These are phyloP conservation scores for Selaginella tamariscina DNA, from an alignment of 75 land plant genomes.

Conservation along the genomic window DNA sequence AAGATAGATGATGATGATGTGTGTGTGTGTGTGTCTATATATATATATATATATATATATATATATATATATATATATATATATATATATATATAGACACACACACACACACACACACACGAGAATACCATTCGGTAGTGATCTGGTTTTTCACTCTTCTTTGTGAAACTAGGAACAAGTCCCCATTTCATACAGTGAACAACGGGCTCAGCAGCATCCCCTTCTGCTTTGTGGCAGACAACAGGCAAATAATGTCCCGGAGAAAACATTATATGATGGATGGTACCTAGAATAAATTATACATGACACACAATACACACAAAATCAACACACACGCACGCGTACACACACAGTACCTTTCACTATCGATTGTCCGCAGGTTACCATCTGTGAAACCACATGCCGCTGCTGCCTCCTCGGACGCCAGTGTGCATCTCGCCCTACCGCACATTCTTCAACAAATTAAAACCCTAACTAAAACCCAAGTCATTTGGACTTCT, in stretches of 20 bases:
- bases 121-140: slow-evolving; percentile 83
- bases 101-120: too few species aligned
- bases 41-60: too few species aligned
- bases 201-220: slow-evolving; percentile 30
- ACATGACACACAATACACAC: too few species aligned
- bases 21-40: too few species aligned
- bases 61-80: too few species aligned
- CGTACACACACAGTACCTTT: slow-evolving; percentile 30
- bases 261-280: slow-evolving; percentile 72
- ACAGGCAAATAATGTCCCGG: slow-evolving; percentile 80
- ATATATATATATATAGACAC: too few species aligned
- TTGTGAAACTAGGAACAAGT: slow-evolving; percentile 81
- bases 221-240: slow-evolving; percentile 29
- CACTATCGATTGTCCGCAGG: slow-evolving; percentile 28
- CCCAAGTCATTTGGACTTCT: too few species aligned
- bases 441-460: slow-evolving; percentile 64
- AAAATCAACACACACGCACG: neutral
- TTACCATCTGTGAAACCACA: slow-evolving; percentile 32
- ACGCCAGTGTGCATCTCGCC: slow-evolving; percentile 60
- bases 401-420: slow-evolving; percentile 44
- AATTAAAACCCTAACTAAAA: neutral
- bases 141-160: slow-evolving; percentile 77
- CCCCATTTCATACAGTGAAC: slow-evolving; percentile 96
- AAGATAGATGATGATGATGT: too few species aligned
- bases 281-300: slow-evolving; percentile 52